Evolutionary conservation across 2,329 filamentous ascomycete genomes (phyloP), one percentile per base, ranked within the genome.

Genomic region (Tolypocladium ophioglossoides): DNA sequence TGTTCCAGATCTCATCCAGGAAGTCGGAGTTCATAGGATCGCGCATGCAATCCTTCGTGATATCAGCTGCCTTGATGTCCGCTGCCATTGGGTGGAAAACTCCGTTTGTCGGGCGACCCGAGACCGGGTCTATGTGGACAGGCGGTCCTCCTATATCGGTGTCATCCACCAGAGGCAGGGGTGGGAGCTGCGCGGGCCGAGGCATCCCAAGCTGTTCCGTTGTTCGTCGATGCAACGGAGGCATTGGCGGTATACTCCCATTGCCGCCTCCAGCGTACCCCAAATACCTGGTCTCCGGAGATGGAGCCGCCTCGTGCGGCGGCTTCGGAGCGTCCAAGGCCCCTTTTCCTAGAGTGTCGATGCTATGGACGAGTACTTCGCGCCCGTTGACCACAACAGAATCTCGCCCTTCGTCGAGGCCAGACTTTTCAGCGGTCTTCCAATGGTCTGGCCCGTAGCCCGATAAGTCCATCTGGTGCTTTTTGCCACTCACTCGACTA

Each of bases 11-110:
- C 58, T 95, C 88, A 48, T 94, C 82, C 66, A 89, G 88, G 70
- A 99, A 99, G 1, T 79, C 74, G 53, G 89, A 80, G 55, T 86
- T 85, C 41, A 99, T 72, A 0, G 95, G 94, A 69, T 99, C 94
- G 18, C 79, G 82, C 91, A 99, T 99, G 71, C 92, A 97, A 67
- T 97, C 88, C 62, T 91, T 89, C 58, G 89, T 84, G 30, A 99
- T 81, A 37, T 81, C 74, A 0, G 90, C 89, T 22, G 79, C 80
- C 55, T 82, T 81, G 62, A 97, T 84, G 54, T 94, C 89, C 10
- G 84, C 73, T 50, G 80, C 73, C 59, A 82, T 68, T 10, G 77
- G 76, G 69, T 83, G 78, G 52, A 80, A 70, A 24, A 66, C 61
- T 27, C 71, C 70, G 30, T 68, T 67, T 11, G 64, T 68, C 12